Evolutionary conservation across 2,329 filamentous ascomycete species (phyloP).

Genomic region (Rhynchosporium graminicola): DNA sequence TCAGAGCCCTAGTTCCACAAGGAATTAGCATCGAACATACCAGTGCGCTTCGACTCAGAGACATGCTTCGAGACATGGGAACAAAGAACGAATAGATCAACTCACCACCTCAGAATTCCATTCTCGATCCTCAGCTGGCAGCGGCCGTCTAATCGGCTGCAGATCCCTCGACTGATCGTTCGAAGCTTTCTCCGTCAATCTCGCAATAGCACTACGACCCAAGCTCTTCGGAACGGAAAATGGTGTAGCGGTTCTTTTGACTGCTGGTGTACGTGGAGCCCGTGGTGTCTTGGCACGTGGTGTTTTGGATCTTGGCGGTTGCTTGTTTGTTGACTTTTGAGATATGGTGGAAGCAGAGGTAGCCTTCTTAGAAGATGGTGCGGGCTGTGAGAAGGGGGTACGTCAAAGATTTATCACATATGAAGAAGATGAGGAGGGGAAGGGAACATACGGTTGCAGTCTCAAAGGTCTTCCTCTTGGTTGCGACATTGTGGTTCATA

Average conservation of each 20-base stretch:
- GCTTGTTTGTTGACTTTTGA: no score
- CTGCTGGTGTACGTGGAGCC: no score
- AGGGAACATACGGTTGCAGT: background rate
- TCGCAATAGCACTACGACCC: conserved; percentile 2
- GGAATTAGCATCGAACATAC: no score
- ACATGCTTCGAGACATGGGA: no score
- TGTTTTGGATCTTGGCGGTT: no score
- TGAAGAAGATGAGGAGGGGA: background rate
- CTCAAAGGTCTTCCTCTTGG: background rate
- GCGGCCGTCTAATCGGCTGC: conserved; percentile 1
- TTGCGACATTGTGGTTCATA: background rate
- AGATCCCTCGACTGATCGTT: conserved; percentile 1
- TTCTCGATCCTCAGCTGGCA: background rate
- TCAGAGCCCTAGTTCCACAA: no score
- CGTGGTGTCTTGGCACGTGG: no score
- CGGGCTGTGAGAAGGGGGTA: background rate
- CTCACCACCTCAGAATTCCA: background rate
- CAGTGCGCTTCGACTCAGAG: no score
- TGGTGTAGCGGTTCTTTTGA: background rate
- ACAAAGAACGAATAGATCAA: no score
- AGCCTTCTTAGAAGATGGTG: background rate
- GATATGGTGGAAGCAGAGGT: no score
- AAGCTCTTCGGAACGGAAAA: background rate
- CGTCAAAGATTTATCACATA: background rate
- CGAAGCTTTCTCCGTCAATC: conserved; percentile 9